Conservation (phyloP, 345 rosid species). For the Populus davidiana region DNA sequence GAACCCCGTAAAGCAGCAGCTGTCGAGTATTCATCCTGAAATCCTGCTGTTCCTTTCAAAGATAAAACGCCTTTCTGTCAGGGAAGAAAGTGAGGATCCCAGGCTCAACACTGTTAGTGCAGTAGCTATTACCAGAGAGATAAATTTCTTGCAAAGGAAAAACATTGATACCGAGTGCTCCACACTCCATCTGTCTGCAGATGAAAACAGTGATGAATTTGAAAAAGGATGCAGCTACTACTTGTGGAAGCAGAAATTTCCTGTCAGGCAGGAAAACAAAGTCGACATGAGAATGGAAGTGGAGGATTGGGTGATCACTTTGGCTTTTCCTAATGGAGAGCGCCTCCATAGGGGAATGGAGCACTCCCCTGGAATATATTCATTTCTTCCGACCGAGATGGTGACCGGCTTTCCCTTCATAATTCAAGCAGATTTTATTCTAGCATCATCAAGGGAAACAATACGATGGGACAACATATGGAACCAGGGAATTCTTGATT, state of each 20-base stretch:
- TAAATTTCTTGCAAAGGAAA: slow-evolving; percentile 48
- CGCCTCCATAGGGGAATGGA: slow-evolving; percentile 48
- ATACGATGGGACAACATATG: slow-evolving; percentile 57
- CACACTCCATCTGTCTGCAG: slow-evolving; percentile 54
- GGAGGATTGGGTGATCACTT: slow-evolving; percentile 63
- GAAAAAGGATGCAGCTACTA: slow-evolving; percentile 50
- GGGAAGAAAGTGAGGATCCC: slow-evolving; percentile 49
- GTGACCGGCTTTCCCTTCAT: slow-evolving; percentile 63
- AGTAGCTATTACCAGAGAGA: slow-evolving; percentile 55
- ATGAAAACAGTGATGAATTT: slow-evolving; percentile 17
- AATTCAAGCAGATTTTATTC: slow-evolving; percentile 66
- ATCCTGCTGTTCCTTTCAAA: slow-evolving; percentile 55
- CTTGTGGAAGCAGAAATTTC: slow-evolving; percentile 74
- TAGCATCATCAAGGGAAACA: slow-evolving; percentile 69
- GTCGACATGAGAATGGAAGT: slow-evolving; percentile 64
- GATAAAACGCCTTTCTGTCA: slow-evolving; percentile 62
- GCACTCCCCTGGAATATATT: slow-evolving; percentile 60
- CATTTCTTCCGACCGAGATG: slow-evolving; percentile 79
- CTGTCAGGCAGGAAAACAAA: slow-evolving; percentile 45
- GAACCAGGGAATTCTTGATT: slow-evolving; percentile 64
- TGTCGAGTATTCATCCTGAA: slow-evolving; percentile 67
- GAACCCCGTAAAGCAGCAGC: slow-evolving; percentile 61
- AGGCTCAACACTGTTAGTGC: slow-evolving; percentile 39
- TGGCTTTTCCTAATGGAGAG: slow-evolving; percentile 66
- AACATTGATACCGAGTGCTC: slow-evolving; percentile 71